These are phyloP conservation scores for Pterocarpus macrocarpus DNA, from an alignment of 306 rosid genomes.

Conservation along the genomic window DNA sequence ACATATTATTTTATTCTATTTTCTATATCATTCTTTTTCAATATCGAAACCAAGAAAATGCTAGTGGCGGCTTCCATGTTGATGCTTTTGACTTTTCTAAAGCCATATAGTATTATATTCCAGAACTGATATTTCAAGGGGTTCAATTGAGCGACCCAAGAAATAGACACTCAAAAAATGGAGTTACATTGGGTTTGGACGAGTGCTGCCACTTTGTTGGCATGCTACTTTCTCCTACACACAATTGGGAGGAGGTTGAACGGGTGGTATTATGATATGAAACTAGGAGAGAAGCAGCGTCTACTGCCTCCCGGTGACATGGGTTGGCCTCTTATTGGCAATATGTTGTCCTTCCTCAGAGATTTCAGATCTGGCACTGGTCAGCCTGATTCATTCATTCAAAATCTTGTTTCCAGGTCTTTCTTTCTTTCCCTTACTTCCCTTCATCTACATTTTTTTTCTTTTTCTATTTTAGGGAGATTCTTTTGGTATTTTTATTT, in stretches of 20 bases:
- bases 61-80: no score
- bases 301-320: constrained; percentile 39
- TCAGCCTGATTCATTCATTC: constrained; percentile 25
- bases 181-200: background rate
- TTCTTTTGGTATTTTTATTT: no score
- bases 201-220: background rate
- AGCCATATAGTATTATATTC: no score
- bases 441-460: no score
- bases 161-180: background rate
- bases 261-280: constrained; percentile 31
- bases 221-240: background rate
- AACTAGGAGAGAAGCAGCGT: background rate
- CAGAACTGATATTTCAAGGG: no score
- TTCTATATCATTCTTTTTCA: no score
- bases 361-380: background rate
- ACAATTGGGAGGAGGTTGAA: constrained; percentile 18
- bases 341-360: background rate
- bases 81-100: no score
- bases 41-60: no score
- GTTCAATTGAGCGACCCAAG: no score
- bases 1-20: no score
- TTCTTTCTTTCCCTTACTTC: no score
- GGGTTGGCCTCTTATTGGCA: constrained; percentile 44
- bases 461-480: no score
- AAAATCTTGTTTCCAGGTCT: background rate